phyloP scores from a whole-genome alignment of 257 asterid genomes.

The Solanum habrochaites region DNA sequence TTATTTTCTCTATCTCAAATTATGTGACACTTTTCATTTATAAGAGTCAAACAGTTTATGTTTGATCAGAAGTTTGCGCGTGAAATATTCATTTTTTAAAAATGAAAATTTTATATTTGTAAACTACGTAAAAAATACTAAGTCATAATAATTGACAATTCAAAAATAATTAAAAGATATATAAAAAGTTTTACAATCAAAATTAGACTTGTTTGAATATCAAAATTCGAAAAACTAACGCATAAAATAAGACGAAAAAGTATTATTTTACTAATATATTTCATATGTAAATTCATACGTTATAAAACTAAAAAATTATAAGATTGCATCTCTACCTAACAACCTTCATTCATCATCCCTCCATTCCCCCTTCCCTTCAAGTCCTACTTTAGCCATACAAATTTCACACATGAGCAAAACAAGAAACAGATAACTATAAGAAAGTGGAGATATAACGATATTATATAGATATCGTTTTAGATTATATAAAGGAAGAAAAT shows the following conservation, averaged over 20 bases:
- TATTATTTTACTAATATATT: neutral
- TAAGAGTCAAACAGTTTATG: too few species aligned
- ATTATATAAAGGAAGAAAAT: neutral
- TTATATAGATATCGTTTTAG: too few species aligned
- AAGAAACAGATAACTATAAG: neutral
- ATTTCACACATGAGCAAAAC: neutral
- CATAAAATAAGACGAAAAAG: fast-evolving
- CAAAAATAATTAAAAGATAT: too few species aligned
- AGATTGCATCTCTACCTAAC: neutral
- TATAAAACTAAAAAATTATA: neutral
- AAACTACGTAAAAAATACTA: too few species aligned
- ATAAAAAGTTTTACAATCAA: too few species aligned
- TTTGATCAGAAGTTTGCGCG: too few species aligned
- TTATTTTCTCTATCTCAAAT: neutral
- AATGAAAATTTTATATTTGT: too few species aligned
- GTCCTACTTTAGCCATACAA: neutral
- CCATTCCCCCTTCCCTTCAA: neutral
- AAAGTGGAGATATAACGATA: neutral
- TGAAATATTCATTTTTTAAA: too few species aligned
- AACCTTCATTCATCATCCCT: neutral
- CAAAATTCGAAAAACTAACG: too few species aligned
- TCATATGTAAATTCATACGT: neutral
- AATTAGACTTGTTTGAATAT: too few species aligned
- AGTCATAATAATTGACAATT: too few species aligned
- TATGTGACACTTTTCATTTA: too few species aligned